A percentile compares a stretch with the other conserved stretches of the same genome.
phyloP scores from a whole-genome alignment of 2,329 filamentous ascomycete species.

The Tolypocladium cylindrosporum region DNA sequence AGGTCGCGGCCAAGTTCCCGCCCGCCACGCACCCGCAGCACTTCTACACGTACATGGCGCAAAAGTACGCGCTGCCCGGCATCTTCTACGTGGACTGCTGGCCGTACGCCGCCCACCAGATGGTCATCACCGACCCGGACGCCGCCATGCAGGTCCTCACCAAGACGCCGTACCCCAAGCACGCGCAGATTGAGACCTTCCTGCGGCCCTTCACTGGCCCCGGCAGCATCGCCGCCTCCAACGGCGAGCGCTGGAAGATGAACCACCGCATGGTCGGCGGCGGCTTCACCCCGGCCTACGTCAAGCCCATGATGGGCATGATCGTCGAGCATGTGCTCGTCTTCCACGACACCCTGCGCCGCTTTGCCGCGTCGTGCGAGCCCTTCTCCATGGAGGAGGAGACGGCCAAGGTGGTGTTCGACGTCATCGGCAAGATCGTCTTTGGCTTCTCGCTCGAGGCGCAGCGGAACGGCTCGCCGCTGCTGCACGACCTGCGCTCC shows the following conservation, averaged over 20 bases:
- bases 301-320: constrained; percentile 12
- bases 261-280: constrained; percentile 14
- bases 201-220: constrained; percentile 8
- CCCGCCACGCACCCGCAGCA: constrained; percentile 12
- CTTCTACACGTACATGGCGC: constrained; percentile 9
- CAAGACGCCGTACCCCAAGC: constrained; percentile 10
- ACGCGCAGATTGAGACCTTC: constrained; percentile 3
- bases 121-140: constrained; percentile 13
- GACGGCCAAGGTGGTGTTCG: constrained; percentile 9
- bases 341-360: constrained; percentile 5
- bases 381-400: constrained; percentile 11
- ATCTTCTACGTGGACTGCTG: constrained; percentile 15
- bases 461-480: constrained; percentile 5
- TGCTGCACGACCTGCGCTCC: constrained; percentile 5
- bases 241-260: constrained; percentile 14
- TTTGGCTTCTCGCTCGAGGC: constrained; percentile 8
- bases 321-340: constrained; percentile 4
- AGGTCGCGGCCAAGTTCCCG: constrained; percentile 4
- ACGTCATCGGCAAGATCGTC: constrained; percentile 11
- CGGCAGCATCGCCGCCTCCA: constrained; percentile 11
- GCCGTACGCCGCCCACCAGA: constrained; percentile 12
- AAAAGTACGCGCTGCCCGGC: constrained; percentile 12
- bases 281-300: constrained; percentile 10
- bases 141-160: constrained; percentile 13
- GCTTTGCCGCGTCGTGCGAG: constrained; percentile 5